Evolutionary conservation across 2,329 filamentous ascomycete species (phyloP), one percentile per base, ranked within the genome.

Genomic region (Tolypocladium amazonense): DNA sequence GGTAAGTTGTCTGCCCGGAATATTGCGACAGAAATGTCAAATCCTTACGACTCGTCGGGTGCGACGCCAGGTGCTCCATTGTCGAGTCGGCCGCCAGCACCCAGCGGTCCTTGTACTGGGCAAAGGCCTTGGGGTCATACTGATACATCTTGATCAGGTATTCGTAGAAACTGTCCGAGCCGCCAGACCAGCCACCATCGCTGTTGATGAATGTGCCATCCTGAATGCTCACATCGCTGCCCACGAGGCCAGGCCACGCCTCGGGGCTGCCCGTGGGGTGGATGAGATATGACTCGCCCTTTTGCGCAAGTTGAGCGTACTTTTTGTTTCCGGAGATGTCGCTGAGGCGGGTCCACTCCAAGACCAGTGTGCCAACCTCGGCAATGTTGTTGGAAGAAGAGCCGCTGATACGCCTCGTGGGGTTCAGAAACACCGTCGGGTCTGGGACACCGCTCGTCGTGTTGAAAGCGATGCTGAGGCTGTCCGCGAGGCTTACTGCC

Each of bases 101-200:
- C 90, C 90, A 96, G 56, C 85, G 84, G 63, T 92, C 87, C 66
- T 80, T 85, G 75, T 93, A 91, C 3, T 72, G 62, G 1, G 68
- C 73, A 67, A 89, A 95, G 3, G 84, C 79, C 7, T 71, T 65
- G 0, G 84, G 79, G 68, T 93, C 88, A 71, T 95, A 95, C 59
- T 93, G 73, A 67, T 87, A 95, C 89, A 94, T 93, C 77, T 96
- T 96, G 72, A 96, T 87, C 38, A 96, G 81, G 68, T 95, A 95
- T 74, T 95, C 90, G 75, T 95, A 96, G 75, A 88, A 95, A 52
- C 86, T 90, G 71, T 95, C 90, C 37, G 82, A 82, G 8, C 88
- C 88, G 57, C 88, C 90, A 45, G 83, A 82, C 90, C 90, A 96
- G 53, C 89, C 88, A 57, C 92, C 90, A 1, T 65, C 68, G 30